These are phyloP conservation scores for Lophiostoma macrostomum DNA, from an alignment of 495 filamentous ascomycete genomes.

Conservation along the genomic window DNA sequence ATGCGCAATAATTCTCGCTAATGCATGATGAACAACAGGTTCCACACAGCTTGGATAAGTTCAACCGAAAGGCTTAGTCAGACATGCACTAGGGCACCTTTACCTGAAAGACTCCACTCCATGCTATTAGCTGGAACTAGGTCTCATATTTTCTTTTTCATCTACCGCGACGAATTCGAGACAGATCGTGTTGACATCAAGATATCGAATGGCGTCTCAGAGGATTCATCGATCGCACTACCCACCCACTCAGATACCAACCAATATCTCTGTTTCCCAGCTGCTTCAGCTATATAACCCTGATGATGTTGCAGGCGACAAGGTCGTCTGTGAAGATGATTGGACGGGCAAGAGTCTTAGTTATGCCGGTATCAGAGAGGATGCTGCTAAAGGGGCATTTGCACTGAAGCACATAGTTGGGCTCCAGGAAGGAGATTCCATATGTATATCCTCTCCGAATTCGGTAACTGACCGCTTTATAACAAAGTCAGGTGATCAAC, in stretches of 20 bases:
- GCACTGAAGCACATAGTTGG: slow-evolving; percentile 5
- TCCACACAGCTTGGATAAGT: too few species aligned
- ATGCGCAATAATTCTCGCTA: too few species aligned
- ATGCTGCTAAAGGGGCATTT: slow-evolving; percentile 11
- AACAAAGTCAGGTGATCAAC: not conserved
- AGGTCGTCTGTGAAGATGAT: slow-evolving; percentile 16
- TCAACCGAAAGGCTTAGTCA: too few species aligned
- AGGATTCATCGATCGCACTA: slow-evolving; percentile 3
- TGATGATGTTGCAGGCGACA: slow-evolving; percentile 4
- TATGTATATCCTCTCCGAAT: slow-evolving; percentile 6
- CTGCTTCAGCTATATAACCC: slow-evolving; percentile 11
- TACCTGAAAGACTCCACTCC: too few species aligned
- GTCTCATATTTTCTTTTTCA: not conserved
- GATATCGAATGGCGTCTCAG: not conserved
- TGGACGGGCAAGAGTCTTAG: slow-evolving; percentile 13
- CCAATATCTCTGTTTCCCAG: slow-evolving; percentile 9
- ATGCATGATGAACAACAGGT: too few species aligned
- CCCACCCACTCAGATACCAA: slow-evolving; percentile 7
- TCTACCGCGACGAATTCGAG: not conserved
- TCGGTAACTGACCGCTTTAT: not conserved
- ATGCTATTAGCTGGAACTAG: too few species aligned
- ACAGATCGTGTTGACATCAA: not conserved
- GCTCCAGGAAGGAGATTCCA: slow-evolving; percentile 6
- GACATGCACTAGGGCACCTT: too few species aligned
- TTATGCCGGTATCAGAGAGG: not conserved